phyloP scores from a whole-genome alignment of 495 filamentous ascomycete genomes.

The Penicillium manginii region DNA sequence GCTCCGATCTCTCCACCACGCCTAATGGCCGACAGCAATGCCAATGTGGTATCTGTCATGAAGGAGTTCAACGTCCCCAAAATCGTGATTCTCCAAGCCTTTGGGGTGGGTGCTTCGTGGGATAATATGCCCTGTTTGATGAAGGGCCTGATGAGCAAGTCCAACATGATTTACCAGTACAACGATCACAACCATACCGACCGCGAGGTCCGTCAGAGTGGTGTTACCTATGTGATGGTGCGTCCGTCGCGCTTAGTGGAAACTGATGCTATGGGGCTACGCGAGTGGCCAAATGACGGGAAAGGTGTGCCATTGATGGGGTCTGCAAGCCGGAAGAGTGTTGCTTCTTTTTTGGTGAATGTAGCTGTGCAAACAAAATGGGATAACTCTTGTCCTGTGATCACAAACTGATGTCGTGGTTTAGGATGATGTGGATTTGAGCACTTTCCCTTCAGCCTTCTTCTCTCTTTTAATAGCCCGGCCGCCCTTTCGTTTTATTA shows the following conservation, averaged over 20 bases:
- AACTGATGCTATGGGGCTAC: conserved; percentile 19
- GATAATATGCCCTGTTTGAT: conserved; percentile 43
- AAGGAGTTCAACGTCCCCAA: conserved; percentile 41
- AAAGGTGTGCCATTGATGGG: conserved; percentile 34
- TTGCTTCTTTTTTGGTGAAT: conserved; percentile 31
- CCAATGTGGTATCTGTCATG: conserved; percentile 44
- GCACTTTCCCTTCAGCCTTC: too few species aligned
- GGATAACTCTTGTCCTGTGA: conserved; percentile 32
- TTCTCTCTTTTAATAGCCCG: too few species aligned
- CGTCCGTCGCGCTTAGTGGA: conserved; percentile 43
- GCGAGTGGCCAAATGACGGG: conserved; percentile 33
- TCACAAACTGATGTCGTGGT: conserved; percentile 27
- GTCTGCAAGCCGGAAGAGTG: conserved; percentile 29
- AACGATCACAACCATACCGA: conserved; percentile 48
- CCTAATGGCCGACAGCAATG: conserved; percentile 49
- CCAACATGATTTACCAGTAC: conserved; percentile 50
- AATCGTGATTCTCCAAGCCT: conserved; percentile 49
- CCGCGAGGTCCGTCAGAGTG: conserved; percentile 40
- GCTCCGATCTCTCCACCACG: conserved; percentile 45
- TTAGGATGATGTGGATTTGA: neutral
- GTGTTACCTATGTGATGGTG: conserved; percentile 47
- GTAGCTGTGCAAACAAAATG: conserved; percentile 20
- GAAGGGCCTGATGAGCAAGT: conserved; percentile 45
- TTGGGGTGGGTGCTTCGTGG: conserved; percentile 53
- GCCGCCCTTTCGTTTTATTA: too few species aligned